Evolutionary conservation across 805 yeast species (phyloP), one percentile per base, ranked within the genome.

Genomic region (Myxozyma nipponensis): DNA sequence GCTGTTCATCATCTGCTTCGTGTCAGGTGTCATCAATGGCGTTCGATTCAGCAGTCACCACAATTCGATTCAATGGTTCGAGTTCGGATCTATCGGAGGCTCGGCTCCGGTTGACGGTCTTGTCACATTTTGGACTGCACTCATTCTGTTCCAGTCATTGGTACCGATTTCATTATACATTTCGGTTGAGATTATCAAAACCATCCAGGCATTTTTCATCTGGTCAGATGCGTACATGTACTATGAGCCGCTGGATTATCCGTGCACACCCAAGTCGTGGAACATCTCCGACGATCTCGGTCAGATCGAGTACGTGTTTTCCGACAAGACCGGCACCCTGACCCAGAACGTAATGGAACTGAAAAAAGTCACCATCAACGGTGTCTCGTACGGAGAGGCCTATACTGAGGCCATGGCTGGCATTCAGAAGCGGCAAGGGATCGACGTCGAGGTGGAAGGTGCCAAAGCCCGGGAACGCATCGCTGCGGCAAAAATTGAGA

Each of bases 301-400:
- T 18, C 95, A 85, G 65, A 82, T 85, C 52, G 93, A 85, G 66
- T 85, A 83, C 63, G 77, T 85, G 38, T 85, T 85, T 66, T 81
- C 88, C 64, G 95, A 85, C 70, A 85, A 85, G 66, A 85, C 95
- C 0, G 95, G 95, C 34, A 85, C 95, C 0, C 71, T 85, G 61
- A 85, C 95, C 4, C 91, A 85, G 66, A 85, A 85, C 62, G 79
- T 83, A 23, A 85, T 85, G 95, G 88, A 84, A 63, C 86, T 84
- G 69, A 79, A 81, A 53, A 85, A 85, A 63, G 83, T 89, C 65
- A 77, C 88, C 3, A 75, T 86, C 51, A 78, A 77, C 47, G 85
- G 87, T 24, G 75, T 75, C 36, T 65, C 83, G 0, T 86, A 85
- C 59, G 93, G 91, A 7, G 69, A 76, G 35, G 88, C 91, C 0